Base-by-base conservation (phyloP, 1,284 basidiomycete genomes). In the Moesziomyces parantarcticus region DNA sequence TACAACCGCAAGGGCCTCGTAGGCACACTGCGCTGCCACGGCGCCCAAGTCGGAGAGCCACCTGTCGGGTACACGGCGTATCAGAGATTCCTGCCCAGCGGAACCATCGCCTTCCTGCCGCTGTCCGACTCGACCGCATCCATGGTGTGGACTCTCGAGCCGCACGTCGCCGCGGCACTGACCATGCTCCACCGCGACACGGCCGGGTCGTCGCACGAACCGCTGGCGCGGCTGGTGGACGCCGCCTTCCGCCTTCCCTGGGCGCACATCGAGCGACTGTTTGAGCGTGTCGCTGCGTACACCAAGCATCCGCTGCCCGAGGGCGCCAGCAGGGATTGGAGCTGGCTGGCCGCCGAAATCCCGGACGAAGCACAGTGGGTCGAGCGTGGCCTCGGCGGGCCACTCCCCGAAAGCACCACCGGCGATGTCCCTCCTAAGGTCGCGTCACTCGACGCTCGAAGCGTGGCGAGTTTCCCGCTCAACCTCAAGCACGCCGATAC, bases 61-160 rank as follows among this genome's bases (percentile, higher is more conserved):
- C 13, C 47, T 1, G 73, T 72, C 11, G 66, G 76, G 41, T 9
- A 58, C 16, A 92, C 90, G 1, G 95, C 94, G 0, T 98, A 92
- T 85, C 97, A 99, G 85, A 88, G 96, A 25, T 99, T 99, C 87
- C 88, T 99, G 32, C 92, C 95, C 1, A 94, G 93, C 4, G 96
- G 97, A 0, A 96, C 97, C 0, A 91, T 99, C 47, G 96, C 95
- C 0, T 98, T 75, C 46, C 57, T 79, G 34, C 72, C 72, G 90
- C 75, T 94, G 25, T 83, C 92, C 1, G 86, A 90, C 1, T 90
- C 89, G 0, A 86, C 88, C 0, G 94, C 92, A 6, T 96, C 95
- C 1, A 88, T 99, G 60, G 97, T 98, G 5, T 99, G 97, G 97
- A 95, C 94, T 13, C 95, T 93, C 22, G 90, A 88, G 56, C 93